Base-by-base conservation (phyloP, 1,284 basidiomycete species). In the Tylopilus sp. region DNA sequence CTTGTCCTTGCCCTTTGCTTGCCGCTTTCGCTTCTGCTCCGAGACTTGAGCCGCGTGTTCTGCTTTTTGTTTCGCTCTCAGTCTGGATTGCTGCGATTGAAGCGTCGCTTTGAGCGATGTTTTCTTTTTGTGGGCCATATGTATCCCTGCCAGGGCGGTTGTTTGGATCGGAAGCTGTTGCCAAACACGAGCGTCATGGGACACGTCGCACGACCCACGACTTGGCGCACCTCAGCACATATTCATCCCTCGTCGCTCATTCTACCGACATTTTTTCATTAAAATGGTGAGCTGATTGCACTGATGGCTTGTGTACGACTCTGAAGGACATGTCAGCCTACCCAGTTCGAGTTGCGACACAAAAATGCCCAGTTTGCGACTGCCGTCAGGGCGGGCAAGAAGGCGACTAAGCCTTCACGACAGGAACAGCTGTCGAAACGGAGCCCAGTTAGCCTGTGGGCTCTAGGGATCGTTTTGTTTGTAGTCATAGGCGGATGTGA, bases 301-400 rank as follows among this genome's bases (percentile, higher is more conserved):
- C 35, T 48, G 31, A 26, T 44, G 39, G 4, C 15, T 20, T 18
- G 26, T 15, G 40, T 57, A 48, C 12, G 11, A 7, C 5, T 18
- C 49, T 51, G 20, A 44, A 21, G 1, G 29, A 3, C 9, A 34
- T 35, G 8, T 12, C 46, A 82, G 80, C 80, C 80, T 42, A 82
- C 85, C 49, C 78, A 84, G 73, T 88, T 87, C 68, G 88, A 91
- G 65, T 77, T 89, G 72, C 82, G 85, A 58, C 80, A 82, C 63
- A 80, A 81, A 68, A 91, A 90, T 66, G 77, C 76, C 49, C 84
- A 87, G 68, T 91, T 90, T 68, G 84, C 83, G 36, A 80, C 76
- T 53, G 81, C 83, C 56, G 81, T 79, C 54, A 78, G 77, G 55
- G 69, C 78, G 39, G 88, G 88, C 59, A 89, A 87, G 73, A 86